These are phyloP conservation scores for Phytophthora hibernalis DNA, from an alignment of 352 stramenopile species.

Conservation along the genomic window DNA sequence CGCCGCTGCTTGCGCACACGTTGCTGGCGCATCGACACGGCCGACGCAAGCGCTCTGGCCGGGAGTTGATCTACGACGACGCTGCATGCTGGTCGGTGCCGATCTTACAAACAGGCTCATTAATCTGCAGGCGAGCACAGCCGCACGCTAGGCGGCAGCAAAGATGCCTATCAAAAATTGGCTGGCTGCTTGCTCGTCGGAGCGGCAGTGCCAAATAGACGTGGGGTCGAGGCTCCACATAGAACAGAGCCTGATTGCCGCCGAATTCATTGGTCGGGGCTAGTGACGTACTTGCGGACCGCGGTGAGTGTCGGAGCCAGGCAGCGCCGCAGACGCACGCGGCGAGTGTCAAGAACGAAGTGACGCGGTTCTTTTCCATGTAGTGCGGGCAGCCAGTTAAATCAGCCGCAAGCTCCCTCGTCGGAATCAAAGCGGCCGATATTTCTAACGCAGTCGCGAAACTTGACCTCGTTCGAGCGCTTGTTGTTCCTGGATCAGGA, in stretches of 20 bases:
- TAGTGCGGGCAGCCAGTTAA: too few relatives aligned
- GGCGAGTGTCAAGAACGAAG: constrained; percentile 17
- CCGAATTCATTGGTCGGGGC: constrained; percentile 8
- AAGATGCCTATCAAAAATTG: constrained; percentile 17
- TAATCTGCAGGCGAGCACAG: constrained; percentile 18
- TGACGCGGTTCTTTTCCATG: too few relatives aligned
- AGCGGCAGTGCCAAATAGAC: constrained; percentile 9
- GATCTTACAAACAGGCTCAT: constrained; percentile 17
- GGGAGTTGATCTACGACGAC: background rate
- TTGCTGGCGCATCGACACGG: background rate
- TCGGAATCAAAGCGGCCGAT: too few relatives aligned
- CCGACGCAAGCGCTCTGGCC: background rate
- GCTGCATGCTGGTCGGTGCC: background rate
- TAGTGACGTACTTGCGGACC: constrained; percentile 9
- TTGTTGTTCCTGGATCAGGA: too few relatives aligned
- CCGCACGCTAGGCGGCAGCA: constrained; percentile 7
- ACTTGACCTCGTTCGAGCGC: too few relatives aligned
- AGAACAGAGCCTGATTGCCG: constrained; percentile 17
- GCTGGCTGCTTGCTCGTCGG: constrained; percentile 10
- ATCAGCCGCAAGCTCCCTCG: too few relatives aligned
- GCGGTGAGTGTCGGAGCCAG: background rate
- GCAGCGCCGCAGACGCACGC: too few relatives aligned
- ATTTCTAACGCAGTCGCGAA: too few relatives aligned
- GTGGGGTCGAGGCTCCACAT: constrained; percentile 9
- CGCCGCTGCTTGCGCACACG: background rate